These are phyloP conservation scores for Amaranthus hypochondriacus DNA, from an alignment of 148 eudicot species.

Conservation along the genomic window DNA sequence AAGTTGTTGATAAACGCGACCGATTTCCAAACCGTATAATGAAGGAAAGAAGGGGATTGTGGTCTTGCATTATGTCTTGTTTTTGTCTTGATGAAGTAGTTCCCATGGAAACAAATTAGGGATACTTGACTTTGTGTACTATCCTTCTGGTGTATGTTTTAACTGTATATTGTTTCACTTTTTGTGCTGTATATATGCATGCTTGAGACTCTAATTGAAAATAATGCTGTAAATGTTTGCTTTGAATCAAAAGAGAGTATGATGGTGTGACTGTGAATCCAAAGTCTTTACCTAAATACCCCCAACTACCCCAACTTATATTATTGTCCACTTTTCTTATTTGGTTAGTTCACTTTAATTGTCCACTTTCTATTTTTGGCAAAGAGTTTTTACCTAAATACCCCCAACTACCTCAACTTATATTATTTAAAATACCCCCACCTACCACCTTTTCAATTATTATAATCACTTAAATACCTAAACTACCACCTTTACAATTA, in stretches of 20 bases:
- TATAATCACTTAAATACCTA: no score
- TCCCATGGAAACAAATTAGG: conserved; percentile 1
- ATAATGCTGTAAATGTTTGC: background rate
- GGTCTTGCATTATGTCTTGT: conserved; percentile 36
- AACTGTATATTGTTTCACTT: conserved; percentile 1
- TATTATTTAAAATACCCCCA: no score
- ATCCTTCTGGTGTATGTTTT: background rate
- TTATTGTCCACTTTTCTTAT: no score
- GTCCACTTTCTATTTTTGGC: no score
- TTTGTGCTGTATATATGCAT: conserved; percentile 14
- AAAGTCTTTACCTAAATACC: no score
- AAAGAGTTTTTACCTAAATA: no score
- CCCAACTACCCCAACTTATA: no score
- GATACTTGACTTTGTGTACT: background rate
- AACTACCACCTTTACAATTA: no score
- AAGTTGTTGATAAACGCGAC: conserved; percentile 32
- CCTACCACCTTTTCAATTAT: no score
- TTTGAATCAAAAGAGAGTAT: no score
- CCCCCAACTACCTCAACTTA: no score
- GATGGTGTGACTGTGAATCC: background rate
- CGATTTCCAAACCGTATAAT: conserved; percentile 15
- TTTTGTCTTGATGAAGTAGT: conserved; percentile 32
- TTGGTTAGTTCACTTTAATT: no score
- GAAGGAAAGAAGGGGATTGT: conserved; percentile 45
- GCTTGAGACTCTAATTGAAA: background rate